phyloP scores from a whole-genome alignment of 2,329 filamentous ascomycete genomes.

The Fusarium austroafricanum region DNA sequence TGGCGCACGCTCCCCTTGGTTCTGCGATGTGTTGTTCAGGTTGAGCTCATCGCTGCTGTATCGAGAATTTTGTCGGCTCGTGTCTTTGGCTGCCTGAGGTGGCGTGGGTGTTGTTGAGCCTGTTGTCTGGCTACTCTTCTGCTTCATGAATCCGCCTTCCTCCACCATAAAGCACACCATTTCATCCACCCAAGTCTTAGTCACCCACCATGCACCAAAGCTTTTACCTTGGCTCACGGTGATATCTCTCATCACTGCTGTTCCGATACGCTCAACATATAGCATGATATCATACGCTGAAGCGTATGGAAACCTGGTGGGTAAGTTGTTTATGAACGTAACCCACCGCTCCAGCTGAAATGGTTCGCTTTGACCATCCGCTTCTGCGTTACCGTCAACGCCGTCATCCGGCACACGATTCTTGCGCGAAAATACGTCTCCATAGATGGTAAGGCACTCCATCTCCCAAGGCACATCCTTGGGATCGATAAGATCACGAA shows the following conservation, averaged over 20 bases:
- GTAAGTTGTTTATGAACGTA: constrained; percentile 75
- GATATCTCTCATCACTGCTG: constrained; percentile 82
- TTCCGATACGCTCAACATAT: constrained; percentile 80
- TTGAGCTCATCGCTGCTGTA: constrained; percentile 61
- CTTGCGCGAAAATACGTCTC: constrained; percentile 64
- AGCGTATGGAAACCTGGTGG: constrained; percentile 78
- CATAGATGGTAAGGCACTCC: constrained; percentile 70
- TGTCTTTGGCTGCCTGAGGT: constrained; percentile 53
- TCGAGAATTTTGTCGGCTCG: constrained; percentile 51
- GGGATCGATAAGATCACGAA: constrained; percentile 77
- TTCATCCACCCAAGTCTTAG: constrained; percentile 95
- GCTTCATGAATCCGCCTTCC: constrained; percentile 86
- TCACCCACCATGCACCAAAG: constrained; percentile 94
- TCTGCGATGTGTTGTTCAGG: constrained; percentile 58
- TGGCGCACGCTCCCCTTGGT: constrained; percentile 62
- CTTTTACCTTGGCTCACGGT: constrained; percentile 82
- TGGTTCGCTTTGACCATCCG: constrained; percentile 59
- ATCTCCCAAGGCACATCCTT: constrained; percentile 73
- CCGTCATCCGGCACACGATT: constrained; percentile 52
- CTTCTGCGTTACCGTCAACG: constrained; percentile 40
- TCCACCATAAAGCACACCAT: constrained; percentile 92
- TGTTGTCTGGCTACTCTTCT: constrained; percentile 56
- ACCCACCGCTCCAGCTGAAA: constrained; percentile 83
- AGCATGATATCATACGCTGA: constrained; percentile 78
- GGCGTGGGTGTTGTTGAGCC: constrained; percentile 45